phyloP scores from a whole-genome alignment of 2,329 filamentous ascomycete species.

The Chaetothyriales sp. region DNA sequence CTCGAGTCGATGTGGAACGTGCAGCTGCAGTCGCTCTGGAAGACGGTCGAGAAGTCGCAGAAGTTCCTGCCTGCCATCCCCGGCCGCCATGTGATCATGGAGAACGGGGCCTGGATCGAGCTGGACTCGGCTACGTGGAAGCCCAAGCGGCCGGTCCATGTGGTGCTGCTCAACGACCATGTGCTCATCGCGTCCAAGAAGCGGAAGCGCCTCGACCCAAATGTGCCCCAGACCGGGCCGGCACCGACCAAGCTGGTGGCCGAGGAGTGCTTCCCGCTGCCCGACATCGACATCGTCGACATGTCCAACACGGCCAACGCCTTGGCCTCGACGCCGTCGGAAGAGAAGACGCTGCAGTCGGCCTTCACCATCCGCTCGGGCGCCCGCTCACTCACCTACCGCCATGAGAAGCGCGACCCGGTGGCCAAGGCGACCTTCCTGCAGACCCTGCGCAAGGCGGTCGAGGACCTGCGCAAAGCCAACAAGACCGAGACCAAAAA shows the following conservation, averaged over 20 bases:
- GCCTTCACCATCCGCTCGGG: conserved; percentile 85
- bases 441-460: conserved; percentile 79
- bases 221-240: conserved; percentile 31
- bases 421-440: conserved; percentile 68
- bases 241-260: conserved; percentile 65
- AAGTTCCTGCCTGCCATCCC: conserved; percentile 85
- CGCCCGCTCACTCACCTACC: conserved; percentile 85
- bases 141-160: conserved; percentile 71
- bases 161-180: conserved; percentile 90
- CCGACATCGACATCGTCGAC: conserved; percentile 87
- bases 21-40: conserved; percentile 72
- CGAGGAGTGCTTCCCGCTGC: conserved; percentile 83
- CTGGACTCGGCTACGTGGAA: conserved; percentile 97
- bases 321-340: conserved; percentile 27
- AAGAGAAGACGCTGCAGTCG: conserved; percentile 55
- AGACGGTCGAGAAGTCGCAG: conserved; percentile 92
- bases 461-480: conserved; percentile 79
- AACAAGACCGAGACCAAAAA: conserved; percentile 77
- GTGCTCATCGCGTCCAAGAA: conserved; percentile 81
- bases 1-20: conserved; percentile 55
- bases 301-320: conserved; percentile 45
- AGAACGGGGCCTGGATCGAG: conserved; percentile 89
- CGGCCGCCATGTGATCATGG: conserved; percentile 86
- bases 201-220: conserved; percentile 71
- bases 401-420: conserved; percentile 68